Base-by-base conservation (phyloP, 2,329 filamentous ascomycete genomes). In the Teratosphaeria viscida region DNA sequence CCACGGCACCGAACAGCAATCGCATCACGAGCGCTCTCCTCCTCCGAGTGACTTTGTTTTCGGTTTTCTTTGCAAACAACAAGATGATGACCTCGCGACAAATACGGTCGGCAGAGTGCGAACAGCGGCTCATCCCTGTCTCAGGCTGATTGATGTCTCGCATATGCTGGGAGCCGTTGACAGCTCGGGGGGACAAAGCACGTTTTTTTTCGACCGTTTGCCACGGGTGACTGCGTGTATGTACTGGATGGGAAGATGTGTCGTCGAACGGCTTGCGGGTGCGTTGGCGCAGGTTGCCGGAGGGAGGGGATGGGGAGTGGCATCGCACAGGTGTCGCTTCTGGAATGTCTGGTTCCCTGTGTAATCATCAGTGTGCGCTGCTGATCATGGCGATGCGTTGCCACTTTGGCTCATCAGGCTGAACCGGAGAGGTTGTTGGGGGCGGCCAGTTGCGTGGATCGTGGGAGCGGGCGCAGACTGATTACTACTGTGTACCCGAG, bases 241-340 rank as follows among this genome's bases (percentile, higher is more conserved):
- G 23, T 23, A 23, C 23, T 23, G 23, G 23, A 23, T 10, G 39
- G 32, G 34, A 49, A 23, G 43, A 19, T n/a, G 8, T 49, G 8
- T 11, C 39, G 27, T 57, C 23, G 23, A 23, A 23, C 23, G 23
- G 23, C 23, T 23, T 23, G 23, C 23, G 23, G 23, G 23, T 37
- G 26, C 7, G 52, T 55, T 59, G 35, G 53, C 57, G 57, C 57
- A n/a, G 37, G 14, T 55, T 55, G 29, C 57, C 57, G 57, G 14
- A 37, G 14, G 57, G 14, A 37, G 14, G 16, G 23, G 3, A 27
- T 52, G 52, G 57, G 16, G 27, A 43, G 32, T 34, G 19, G 57
- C 57, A 59, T 35, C 32, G 49, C 52, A 35, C 39, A 23, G 52
- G 35, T 16, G 35, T 3, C 16, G 34, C 8, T 2, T 11, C 16